Evolutionary conservation across 345 rosid species (phyloP).

Genomic region (Pugionium dolabratum): DNA sequence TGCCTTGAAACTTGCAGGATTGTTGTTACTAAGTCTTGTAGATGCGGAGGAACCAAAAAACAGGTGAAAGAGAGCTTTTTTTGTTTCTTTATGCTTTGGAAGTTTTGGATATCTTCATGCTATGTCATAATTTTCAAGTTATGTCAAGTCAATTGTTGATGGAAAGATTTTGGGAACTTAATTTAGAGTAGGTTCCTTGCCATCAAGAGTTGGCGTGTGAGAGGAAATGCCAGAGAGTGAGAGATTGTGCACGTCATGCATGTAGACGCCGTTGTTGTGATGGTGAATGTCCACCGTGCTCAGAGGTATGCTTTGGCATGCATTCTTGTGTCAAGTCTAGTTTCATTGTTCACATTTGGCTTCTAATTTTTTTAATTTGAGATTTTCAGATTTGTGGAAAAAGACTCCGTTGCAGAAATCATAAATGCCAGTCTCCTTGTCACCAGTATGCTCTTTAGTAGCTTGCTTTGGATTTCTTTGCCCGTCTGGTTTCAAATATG

Average conservation of each 20-base stretch:
- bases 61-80: conserved; percentile 57
- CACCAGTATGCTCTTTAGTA: conserved; percentile 58
- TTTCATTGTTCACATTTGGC: conserved; percentile 7
- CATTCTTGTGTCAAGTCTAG: conserved; percentile 16
- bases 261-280: conserved; percentile 93
- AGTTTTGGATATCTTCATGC: conserved; percentile 5
- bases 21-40: conserved; percentile 67
- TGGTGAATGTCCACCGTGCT: conserved; percentile 89
- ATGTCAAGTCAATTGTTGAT: conserved; percentile 20
- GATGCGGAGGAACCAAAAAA: conserved; percentile 78
- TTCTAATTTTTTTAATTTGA: neutral
- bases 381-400: conserved; percentile 69
- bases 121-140: no score
- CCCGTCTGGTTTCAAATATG: neutral
- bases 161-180: conserved; percentile 25
- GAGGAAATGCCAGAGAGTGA: conserved; percentile 73
- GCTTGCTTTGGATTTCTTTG: conserved; percentile 21
- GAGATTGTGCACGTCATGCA: conserved; percentile 92
- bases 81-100: neutral
- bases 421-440: conserved; percentile 88
- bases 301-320: conserved; percentile 53
- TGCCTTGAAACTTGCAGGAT: conserved; percentile 87
- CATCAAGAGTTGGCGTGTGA: conserved; percentile 91
- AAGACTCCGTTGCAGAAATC: conserved; percentile 84
- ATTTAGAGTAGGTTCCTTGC: conserved; percentile 75